Base-by-base conservation (phyloP, 2,329 filamentous ascomycete species). In the Aspergillus sp. region DNA sequence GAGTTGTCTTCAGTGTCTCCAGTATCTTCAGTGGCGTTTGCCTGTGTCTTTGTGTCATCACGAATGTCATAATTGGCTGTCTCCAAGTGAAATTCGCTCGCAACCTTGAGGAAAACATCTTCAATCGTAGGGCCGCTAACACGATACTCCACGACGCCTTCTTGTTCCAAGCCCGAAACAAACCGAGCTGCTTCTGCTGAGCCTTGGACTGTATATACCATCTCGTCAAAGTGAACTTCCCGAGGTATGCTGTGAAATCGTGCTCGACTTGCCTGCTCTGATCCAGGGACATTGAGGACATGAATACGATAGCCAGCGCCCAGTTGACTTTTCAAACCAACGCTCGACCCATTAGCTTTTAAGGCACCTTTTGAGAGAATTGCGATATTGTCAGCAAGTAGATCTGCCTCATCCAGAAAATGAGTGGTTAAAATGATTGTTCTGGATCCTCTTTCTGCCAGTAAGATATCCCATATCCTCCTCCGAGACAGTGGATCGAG, bases 381-480 rank as follows among this genome's bases (percentile, higher is more conserved):
- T 2, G 88, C 90, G 63, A 97, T 96, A 60, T 93, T 88, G 69
- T 97, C 93, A 0, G 92, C 89, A 1, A 97, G 82, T 1, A 96
- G 80, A 69, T 97, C 93, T 0, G 93, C 93, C 74, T 97, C 93
- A 68, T 97, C 93, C 8, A 97, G 81, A 73, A 96, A 97, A 72
- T 97, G 93, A 0, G 93, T 97, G 0, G 93, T 97, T 57, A 97
- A 75, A 42, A 97, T 85, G 66, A 96, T 89, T 0, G 93, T 96
- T 42, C 93, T 82, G 59, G 82, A 82, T 19, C 91, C 92, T 57
- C 93, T 86, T 73, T 96, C 92, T 1, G 89, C 89, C 12, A 96
- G 80, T 20, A 97, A 79, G 59, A 97, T 97, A 65, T 96, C 91
- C 93, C 93, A 97, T 22, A 97, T 90, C 76, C 96, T 96, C 27